A percentile compares a stretch with the other conserved stretches of the same genome.
phyloP scores from a whole-genome alignment of 2,329 filamentous ascomycete species.

The Biscogniauxia sp. region DNA sequence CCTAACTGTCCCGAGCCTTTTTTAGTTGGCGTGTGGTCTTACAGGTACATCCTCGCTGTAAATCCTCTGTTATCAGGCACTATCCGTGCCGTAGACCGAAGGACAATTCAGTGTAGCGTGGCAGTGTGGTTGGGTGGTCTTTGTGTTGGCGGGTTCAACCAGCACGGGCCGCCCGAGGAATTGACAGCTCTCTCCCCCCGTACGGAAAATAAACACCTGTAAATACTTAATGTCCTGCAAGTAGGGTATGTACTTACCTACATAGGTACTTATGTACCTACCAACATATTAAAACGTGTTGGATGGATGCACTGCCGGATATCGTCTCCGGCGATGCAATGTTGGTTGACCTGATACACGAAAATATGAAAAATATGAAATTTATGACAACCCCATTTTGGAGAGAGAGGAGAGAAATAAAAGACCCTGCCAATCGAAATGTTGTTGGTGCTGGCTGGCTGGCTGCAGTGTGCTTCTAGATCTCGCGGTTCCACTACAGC shows the following conservation, averaged over 20 bases:
- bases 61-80: neutral
- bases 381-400: no score
- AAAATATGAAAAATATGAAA: neutral
- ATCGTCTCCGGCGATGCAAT: neutral
- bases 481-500: slow-evolving; percentile 29
- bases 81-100: neutral
- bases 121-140: neutral
- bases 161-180: slow-evolving; percentile 6
- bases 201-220: neutral
- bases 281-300: no score
- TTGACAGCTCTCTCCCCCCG: neutral
- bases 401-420: no score
- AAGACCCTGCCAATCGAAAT: neutral
- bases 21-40: neutral
- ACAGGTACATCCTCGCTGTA: slow-evolving; percentile 1
- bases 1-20: neutral
- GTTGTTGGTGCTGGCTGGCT: neutral
- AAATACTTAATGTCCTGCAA: neutral
- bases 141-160: neutral
- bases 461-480: slow-evolving; percentile 22
- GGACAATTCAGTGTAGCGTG: neutral
- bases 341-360: neutral
- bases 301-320: neutral
- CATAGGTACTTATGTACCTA: neutral
- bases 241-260: neutral